Evolutionary conservation across 108 stramenopile species (phyloP).

Genomic region (Schizochytrium sp.): DNA sequence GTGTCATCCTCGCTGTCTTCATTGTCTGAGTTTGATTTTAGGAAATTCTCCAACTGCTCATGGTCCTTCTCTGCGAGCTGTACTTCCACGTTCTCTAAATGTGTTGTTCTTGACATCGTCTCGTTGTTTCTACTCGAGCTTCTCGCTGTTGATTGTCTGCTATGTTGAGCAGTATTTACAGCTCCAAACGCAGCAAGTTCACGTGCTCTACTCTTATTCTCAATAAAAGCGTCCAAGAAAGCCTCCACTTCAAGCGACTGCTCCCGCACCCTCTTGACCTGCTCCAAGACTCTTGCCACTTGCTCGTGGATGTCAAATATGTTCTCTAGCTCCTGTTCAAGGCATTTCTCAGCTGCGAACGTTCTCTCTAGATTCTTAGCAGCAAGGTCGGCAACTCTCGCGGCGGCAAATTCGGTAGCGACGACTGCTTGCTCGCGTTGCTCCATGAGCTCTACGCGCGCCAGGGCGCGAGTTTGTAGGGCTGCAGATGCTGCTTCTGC

Average conservation of each 20-base stretch:
- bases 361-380: background rate
- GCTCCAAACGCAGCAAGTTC: background rate
- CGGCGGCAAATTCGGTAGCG: background rate
- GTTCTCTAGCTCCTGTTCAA: background rate
- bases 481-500: background rate
- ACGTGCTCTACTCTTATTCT: background rate
- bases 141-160: background rate
- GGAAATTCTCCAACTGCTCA: no score
- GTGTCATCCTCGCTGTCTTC: no score
- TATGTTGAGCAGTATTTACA: background rate
- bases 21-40: no score
- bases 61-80: no score
- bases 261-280: background rate
- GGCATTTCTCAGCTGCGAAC: background rate
- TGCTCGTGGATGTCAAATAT: conserved; percentile 3
- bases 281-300: background rate
- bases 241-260: conserved; percentile 2
- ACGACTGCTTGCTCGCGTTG: background rate
- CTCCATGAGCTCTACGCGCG: conserved; percentile 1
- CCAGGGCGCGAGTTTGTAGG: background rate
- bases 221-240: background rate
- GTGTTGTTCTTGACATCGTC: no score
- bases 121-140: no score
- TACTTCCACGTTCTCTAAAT: no score
- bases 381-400: background rate